phyloP scores from a whole-genome alignment of 1,284 basidiomycete species.

The Trichosporon asahii region DNA sequence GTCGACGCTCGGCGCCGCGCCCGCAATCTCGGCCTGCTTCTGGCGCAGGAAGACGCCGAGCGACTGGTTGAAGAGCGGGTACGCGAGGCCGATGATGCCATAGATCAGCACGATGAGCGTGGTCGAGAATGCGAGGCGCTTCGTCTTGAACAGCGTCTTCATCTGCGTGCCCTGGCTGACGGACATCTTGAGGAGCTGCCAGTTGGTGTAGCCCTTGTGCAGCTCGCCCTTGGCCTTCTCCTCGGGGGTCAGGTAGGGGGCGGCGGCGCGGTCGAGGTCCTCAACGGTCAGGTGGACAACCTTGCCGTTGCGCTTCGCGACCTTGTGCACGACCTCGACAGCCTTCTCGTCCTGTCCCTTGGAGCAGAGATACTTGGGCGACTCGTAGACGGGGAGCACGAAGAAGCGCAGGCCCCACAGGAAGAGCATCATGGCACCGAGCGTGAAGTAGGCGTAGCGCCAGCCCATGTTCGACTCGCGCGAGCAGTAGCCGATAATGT shows the following conservation, averaged over 20 bases:
- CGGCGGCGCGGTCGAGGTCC: conserved; percentile 51
- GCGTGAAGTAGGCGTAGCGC: conserved; percentile 60
- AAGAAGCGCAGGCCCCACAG: conserved; percentile 43
- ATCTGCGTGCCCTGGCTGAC: conserved; percentile 56
- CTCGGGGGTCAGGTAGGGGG: conserved; percentile 27
- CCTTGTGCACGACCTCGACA: conserved; percentile 52
- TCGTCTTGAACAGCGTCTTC: conserved; percentile 57
- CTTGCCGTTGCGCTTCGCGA: conserved; percentile 59
- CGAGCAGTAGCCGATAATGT: conserved; percentile 51
- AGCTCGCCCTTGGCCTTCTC: conserved; percentile 23
- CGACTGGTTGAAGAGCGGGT: conserved; percentile 55
- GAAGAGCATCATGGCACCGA: conserved; percentile 56
- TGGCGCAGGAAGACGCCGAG: conserved; percentile 58
- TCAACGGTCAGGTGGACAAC: conserved; percentile 55
- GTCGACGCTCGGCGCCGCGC: conserved; percentile 27
- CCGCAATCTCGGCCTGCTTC: conserved; percentile 32
- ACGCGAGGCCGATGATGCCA: conserved; percentile 61
- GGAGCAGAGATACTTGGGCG: conserved; percentile 61
- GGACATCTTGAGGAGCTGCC: conserved; percentile 50
- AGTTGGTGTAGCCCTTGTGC: conserved; percentile 30
- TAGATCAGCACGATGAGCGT: conserved; percentile 58
- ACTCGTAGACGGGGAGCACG: conserved; percentile 58
- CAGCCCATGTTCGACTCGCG: conserved; percentile 60
- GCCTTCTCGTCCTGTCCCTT: conserved; percentile 61
- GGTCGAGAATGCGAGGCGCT: conserved; percentile 58